Conservation (phyloP, 805 yeast genomes). For the Yarrowia sp. region DNA sequence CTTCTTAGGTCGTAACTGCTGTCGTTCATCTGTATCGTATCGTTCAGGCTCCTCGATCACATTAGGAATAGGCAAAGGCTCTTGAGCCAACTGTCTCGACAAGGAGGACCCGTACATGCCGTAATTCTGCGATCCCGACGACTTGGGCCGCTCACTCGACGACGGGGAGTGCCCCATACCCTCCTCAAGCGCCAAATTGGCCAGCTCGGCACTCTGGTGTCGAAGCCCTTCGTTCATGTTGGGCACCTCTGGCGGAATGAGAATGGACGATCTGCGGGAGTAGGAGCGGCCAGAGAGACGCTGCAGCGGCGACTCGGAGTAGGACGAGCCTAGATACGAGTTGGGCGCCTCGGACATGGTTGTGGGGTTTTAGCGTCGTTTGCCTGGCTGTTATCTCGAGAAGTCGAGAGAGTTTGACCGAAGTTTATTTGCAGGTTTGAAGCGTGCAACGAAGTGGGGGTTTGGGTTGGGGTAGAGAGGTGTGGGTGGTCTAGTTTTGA, state of each 20-base stretch:
- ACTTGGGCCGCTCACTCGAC: neutral
- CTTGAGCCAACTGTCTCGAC: conserved; percentile 14
- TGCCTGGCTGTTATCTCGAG: conserved; percentile 2
- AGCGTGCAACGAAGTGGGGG: too few relatives aligned
- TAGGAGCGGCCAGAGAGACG: conserved; percentile 19
- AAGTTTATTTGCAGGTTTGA: neutral
- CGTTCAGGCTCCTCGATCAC: neutral
- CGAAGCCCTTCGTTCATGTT: conserved; percentile 13
- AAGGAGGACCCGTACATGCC: neutral
- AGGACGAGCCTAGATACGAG: conserved; percentile 21
- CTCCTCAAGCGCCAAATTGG: conserved; percentile 17
- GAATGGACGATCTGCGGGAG: conserved; percentile 19
- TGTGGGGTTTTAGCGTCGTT: neutral
- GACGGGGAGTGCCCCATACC: conserved; percentile 6
- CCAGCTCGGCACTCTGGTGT: conserved; percentile 22
- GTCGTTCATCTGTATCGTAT: neutral
- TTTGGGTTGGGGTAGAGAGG: too few relatives aligned
- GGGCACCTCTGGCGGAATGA: conserved; percentile 10
- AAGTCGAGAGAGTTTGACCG: conserved; percentile 1
- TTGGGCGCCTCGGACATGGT: conserved; percentile 16
- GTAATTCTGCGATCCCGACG: conserved; percentile 8
- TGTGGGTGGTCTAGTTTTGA: too few relatives aligned
- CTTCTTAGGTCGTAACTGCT: neutral
- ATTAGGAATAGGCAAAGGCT: conserved; percentile 10
- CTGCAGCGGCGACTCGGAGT: conserved; percentile 25